Base-by-base conservation (phyloP, 1,139 yeast species). In the Barnettozyma hawaiiensis region DNA sequence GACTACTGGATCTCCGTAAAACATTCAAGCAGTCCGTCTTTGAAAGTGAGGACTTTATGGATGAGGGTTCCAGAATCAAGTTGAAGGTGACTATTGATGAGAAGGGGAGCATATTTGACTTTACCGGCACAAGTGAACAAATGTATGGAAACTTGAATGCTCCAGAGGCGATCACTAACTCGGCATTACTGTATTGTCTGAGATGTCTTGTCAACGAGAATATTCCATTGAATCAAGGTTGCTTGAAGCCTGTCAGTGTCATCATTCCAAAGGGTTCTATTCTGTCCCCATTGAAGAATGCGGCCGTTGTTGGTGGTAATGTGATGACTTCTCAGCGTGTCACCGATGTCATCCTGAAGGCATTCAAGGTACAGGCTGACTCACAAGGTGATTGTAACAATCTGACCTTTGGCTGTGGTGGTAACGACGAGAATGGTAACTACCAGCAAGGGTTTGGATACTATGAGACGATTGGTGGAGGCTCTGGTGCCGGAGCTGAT, bases 291-390 rank as follows among this genome's bases (percentile, higher is more conserved):
- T 71, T 81, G 2, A 71, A 70, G 32, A 86, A 82, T 38, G 92
- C 92, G 15, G 96, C 95, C 1, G 89, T 84, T 4, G 94, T 85
- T 9, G 96, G 95, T 23, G 95, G 95, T 7, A 86, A 85, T 59
- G 94, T 85, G n/a, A 83, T 83, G 61, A 85, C 95, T 0, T 79
- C 92, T 2, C 95, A 86, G 62, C 70, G 95, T 48, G 78, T 86
- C 34, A 84, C 87, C 2, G 95, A 85, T 61, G 89, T 82, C 4
- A 73, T 85, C 46, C 68, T 86, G 54, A 78, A 77, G 53, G 87
- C 95, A 0, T 85, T 85, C 58, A 71, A 75, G 48, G 85, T 85
- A 6, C 83, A 85, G 58, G 95, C 84, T 1, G 85, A 81, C 47
- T 82, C 90, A 4, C 90, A 84, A 53, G 85, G 87, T 33, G 81